A percentile compares a stretch with the other conserved stretches of the same genome.
These are phyloP conservation scores for Volutella citrinella DNA, from an alignment of 2,329 filamentous ascomycete genomes.

Conservation along the genomic window DNA sequence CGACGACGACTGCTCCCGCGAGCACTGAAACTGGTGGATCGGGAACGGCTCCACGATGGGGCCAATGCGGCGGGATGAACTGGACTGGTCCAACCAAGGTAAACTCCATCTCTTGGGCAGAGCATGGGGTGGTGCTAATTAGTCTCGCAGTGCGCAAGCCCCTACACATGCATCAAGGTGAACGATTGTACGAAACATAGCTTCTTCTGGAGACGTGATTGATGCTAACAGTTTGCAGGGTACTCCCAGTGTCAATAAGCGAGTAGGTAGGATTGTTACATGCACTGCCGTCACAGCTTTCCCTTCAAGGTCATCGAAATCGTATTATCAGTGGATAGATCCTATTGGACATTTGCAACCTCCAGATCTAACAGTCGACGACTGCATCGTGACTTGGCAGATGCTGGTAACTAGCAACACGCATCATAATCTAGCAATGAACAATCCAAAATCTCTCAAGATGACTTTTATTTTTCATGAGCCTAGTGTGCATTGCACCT, in stretches of 20 bases:
- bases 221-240: conserved; percentile 2
- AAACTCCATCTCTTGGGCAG: not conserved
- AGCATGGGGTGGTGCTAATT: not conserved
- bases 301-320: no score
- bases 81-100: conserved; percentile 14
- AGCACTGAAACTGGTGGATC: conserved; percentile 9
- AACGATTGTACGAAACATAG: conserved; percentile 13
- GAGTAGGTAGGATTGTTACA: no score
- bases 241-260: conserved; percentile 9
- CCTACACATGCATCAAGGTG: conserved; percentile 10
- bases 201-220: not conserved
- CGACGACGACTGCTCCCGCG: not conserved
- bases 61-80: conserved; percentile 14
- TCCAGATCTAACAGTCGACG: no score
- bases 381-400: no score
- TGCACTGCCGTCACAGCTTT: no score
- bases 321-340: no score
- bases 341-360: no score
- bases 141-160: conserved; percentile 8
- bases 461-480: no score
- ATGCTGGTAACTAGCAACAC: no score
- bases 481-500: no score
- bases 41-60: conserved; percentile 13
- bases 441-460: no score
- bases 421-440: no score